phyloP scores from a whole-genome alignment of 129 eudicot species.

The Kitagawia praeruptora region DNA sequence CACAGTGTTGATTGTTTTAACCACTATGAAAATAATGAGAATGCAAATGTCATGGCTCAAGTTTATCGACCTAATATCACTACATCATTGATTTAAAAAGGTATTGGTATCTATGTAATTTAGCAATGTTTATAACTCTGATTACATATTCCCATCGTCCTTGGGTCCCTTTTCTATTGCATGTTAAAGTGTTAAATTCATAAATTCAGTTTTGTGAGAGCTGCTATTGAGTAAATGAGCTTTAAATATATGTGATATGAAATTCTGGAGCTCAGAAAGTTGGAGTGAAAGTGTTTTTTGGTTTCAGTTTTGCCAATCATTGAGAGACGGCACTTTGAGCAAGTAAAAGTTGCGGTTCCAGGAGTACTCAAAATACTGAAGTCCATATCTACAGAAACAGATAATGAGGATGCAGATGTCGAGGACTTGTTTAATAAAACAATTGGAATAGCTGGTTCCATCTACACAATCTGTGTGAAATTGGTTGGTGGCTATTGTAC shows the following conservation, averaged over 20 bases:
- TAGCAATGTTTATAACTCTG: background rate
- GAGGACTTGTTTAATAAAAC: constrained; percentile 47
- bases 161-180: background rate
- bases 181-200: background rate
- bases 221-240: background rate
- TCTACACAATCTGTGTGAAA: constrained; percentile 39
- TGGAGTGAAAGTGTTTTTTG: constrained; percentile 13
- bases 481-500: constrained; percentile 38
- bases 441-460: constrained; percentile 49
- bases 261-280: constrained; percentile 12
- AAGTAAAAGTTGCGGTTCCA: constrained; percentile 60
- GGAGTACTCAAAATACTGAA: constrained; percentile 51
- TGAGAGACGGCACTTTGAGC: constrained; percentile 77
- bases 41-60: background rate
- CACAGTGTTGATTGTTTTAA: background rate
- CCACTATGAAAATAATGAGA: background rate
- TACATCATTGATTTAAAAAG: background rate
- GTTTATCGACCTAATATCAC: background rate
- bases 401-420: constrained; percentile 39
- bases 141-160: background rate
- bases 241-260: background rate
- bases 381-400: constrained; percentile 37
- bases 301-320: constrained; percentile 53
- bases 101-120: background rate
- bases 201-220: background rate